Evolutionary conservation across 768 basidiomycete genomes (phyloP).

Genomic region (Mycena vitilis): DNA sequence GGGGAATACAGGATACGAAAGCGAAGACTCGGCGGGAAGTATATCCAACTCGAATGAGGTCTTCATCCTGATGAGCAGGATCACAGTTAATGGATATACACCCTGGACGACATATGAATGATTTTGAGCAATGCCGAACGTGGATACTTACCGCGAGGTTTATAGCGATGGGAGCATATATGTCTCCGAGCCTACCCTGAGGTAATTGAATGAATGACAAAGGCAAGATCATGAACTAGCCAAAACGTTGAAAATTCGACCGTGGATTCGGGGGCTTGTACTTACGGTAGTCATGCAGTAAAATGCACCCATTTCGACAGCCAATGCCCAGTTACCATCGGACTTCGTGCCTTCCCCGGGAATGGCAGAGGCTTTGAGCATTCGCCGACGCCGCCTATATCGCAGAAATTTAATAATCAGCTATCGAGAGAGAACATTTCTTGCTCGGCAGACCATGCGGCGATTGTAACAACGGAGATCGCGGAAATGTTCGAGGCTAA

Average conservation of each 20-base stretch:
- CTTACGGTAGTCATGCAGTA: constrained; percentile 5
- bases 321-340: neutral
- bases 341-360: neutral
- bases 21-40: neutral
- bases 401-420: neutral
- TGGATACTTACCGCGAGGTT: neutral
- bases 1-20: neutral
- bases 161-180: neutral
- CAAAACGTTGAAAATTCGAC: too few species aligned
- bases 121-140: neutral
- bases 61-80: constrained; percentile 3
- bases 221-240: neutral
- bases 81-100: neutral
- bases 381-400: constrained; percentile 1
- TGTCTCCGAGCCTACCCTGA: neutral
- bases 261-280: neutral
- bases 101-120: neutral
- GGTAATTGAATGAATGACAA: neutral
- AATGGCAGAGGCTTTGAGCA: neutral
- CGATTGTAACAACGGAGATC: neutral
- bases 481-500: constrained; percentile 2
- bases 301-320: neutral
- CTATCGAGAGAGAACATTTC: neutral
- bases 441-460: neutral
- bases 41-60: neutral